These are phyloP conservation scores for Hibiscus tridactylites DNA, from an alignment of 345 rosid species.

Conservation along the genomic window DNA sequence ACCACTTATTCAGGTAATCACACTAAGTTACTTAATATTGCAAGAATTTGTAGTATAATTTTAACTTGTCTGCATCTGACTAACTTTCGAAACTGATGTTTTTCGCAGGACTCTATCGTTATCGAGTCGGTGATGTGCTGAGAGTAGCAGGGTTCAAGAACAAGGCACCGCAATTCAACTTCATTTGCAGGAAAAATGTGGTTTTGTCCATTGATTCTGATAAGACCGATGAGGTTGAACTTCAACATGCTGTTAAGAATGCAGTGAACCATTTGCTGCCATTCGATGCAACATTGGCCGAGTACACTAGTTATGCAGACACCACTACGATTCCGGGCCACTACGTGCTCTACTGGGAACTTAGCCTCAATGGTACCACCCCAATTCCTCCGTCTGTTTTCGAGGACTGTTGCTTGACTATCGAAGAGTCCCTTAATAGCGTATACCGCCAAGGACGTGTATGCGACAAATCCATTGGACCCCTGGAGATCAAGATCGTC, in stretches of 20 bases:
- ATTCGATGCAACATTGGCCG: conserved; percentile 64
- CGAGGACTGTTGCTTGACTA: conserved; percentile 84
- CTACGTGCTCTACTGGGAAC: conserved; percentile 90
- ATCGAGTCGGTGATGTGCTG: conserved; percentile 95
- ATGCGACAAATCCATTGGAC: conserved; percentile 82
- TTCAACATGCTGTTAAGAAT: conserved; percentile 79
- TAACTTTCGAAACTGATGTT: not conserved
- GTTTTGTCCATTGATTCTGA: conserved; percentile 83
- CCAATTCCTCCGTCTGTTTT: conserved; percentile 82
- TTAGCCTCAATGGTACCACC: conserved; percentile 55
- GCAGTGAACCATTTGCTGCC: conserved; percentile 74
- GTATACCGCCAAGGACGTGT: conserved; percentile 90
- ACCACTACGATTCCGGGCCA: conserved; percentile 74
- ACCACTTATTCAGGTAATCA: conserved; percentile 88
- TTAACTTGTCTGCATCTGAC: not conserved
- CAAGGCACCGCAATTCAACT: conserved; percentile 87
- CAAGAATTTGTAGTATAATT: not conserved
- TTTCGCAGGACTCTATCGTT: conserved; percentile 65
- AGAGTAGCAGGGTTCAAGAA: conserved; percentile 93
- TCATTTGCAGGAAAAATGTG: conserved; percentile 93
- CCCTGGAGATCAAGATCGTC: conserved; percentile 84
- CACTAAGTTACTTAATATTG: not conserved
- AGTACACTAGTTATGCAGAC: conserved; percentile 89
- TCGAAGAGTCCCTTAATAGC: conserved; percentile 86
- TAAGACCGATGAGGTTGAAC: conserved; percentile 97